Evolutionary conservation across 2,329 filamentous ascomycete genomes (phyloP).

Genomic region (Aspergillus vadensis): DNA sequence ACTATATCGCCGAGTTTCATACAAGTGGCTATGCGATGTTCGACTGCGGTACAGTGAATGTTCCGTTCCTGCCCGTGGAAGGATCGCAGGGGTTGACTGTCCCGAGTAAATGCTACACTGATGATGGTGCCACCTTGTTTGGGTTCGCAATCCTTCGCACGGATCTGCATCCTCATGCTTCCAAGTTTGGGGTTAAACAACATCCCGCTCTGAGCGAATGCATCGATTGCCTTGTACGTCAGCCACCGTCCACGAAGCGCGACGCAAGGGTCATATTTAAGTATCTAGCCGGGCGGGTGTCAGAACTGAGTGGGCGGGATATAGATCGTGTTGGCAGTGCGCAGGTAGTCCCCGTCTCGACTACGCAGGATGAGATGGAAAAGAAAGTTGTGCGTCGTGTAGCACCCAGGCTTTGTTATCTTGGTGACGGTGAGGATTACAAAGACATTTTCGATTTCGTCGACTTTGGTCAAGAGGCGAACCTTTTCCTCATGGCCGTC

Average conservation of each 20-base stretch:
- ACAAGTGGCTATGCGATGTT: constrained; percentile 72
- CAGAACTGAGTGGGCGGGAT: constrained; percentile 67
- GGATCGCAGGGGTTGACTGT: constrained; percentile 65
- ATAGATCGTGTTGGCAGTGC: constrained; percentile 64
- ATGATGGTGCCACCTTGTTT: constrained; percentile 72
- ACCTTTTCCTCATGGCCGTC: constrained; percentile 82
- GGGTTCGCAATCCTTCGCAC: constrained; percentile 76
- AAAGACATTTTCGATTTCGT: constrained; percentile 96
- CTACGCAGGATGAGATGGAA: constrained; percentile 33
- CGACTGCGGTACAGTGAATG: constrained; percentile 57
- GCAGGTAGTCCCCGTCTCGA: constrained; percentile 69
- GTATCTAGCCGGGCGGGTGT: constrained; percentile 78
- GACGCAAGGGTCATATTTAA: constrained; percentile 74
- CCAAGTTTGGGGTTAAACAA: constrained; percentile 80
- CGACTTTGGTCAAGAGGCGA: constrained; percentile 85
- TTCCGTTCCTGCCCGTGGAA: constrained; percentile 72
- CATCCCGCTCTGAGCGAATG: constrained; percentile 80
- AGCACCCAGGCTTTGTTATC: constrained; percentile 73
- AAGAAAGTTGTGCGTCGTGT: constrained; percentile 58
- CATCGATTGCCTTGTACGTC: constrained; percentile 69
- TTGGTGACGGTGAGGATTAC: constrained; percentile 73
- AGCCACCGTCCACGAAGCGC: constrained; percentile 67
- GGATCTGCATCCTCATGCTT: constrained; percentile 77
- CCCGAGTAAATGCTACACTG: constrained; percentile 79
- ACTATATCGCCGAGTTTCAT: constrained; percentile 80